Evolutionary conservation across 2,329 filamentous ascomycete species (phyloP).

Genomic region (Pyricularia pennisetigena): DNA sequence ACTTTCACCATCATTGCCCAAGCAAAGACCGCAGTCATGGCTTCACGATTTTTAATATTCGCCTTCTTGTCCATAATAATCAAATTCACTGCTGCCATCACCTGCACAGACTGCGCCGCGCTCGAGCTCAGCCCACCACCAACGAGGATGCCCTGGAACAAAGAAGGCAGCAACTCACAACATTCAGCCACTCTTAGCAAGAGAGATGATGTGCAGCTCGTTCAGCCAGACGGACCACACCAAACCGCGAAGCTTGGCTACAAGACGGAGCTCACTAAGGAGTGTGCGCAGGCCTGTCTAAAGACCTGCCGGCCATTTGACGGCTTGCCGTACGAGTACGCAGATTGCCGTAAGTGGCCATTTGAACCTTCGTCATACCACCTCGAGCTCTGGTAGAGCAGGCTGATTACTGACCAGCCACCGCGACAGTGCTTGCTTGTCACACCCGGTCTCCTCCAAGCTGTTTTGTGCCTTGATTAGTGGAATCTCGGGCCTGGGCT

Average conservation of each 20-base stretch:
- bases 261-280: not conserved
- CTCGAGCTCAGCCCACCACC: not conserved
- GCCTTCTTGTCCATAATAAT: not conserved
- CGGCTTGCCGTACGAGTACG: conserved; percentile 2
- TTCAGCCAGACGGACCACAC: not conserved
- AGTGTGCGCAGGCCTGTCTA: not conserved
- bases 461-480: not conserved
- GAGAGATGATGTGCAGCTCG: not conserved
- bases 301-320: not conserved
- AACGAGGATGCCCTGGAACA: not conserved
- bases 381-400: not conserved
- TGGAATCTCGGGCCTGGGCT: not conserved
- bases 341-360: not conserved
- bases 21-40: not conserved
- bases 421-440: not conserved
- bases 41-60: not conserved
- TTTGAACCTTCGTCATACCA: not conserved
- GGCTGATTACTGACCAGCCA: not conserved
- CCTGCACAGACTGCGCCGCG: not conserved
- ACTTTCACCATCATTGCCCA: not conserved
- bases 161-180: not conserved
- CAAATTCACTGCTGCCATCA: not conserved
- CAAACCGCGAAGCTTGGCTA: not conserved
- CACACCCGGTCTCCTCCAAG: not conserved
- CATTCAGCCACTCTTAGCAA: not conserved